A percentile compares a stretch with the other conserved stretches of the same genome.
phyloP scores from a whole-genome alignment of 1,139 yeast species.

The Pichia sp. region DNA sequence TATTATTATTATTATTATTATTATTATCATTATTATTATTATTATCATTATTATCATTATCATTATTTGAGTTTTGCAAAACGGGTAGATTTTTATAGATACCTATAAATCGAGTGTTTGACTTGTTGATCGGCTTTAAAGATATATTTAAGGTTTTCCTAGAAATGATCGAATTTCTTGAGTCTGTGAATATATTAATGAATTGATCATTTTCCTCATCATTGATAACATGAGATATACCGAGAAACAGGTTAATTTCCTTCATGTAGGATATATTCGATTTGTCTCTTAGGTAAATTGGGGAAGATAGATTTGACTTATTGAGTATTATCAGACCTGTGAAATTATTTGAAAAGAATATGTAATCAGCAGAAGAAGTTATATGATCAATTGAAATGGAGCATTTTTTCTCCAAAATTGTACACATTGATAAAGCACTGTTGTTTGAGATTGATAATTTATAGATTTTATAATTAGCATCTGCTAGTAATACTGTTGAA shows the following conservation, averaged over 20 bases:
- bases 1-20: too few relatives aligned
- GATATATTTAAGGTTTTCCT: not conserved
- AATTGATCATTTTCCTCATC: not conserved
- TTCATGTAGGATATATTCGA: not conserved
- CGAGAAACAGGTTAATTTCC: slow-evolving; percentile 4
- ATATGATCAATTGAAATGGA: not conserved
- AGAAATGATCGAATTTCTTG: not conserved
- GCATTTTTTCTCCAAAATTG: not conserved
- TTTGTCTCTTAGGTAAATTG: not conserved
- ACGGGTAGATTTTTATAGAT: too few relatives aligned
- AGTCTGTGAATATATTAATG: slow-evolving; percentile 1
- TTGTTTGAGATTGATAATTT: not conserved
- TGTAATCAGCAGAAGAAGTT: not conserved
- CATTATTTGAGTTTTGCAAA: too few relatives aligned
- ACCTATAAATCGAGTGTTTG: too few relatives aligned
- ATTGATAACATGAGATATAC: not conserved
- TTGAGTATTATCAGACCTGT: slow-evolving; percentile 1
- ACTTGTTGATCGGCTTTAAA: too few relatives aligned
- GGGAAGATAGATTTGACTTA: not conserved
- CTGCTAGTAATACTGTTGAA: not conserved
- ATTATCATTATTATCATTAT: too few relatives aligned
- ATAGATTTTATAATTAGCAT: not conserved
- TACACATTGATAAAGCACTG: too few relatives aligned
- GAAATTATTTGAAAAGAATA: not conserved
- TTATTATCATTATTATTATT: too few relatives aligned